A percentile compares a stretch with the other conserved stretches of the same genome.
Evolutionary conservation across 495 filamentous ascomycete genomes (phyloP).

Genomic region (Penicilliopsis zonata): DNA sequence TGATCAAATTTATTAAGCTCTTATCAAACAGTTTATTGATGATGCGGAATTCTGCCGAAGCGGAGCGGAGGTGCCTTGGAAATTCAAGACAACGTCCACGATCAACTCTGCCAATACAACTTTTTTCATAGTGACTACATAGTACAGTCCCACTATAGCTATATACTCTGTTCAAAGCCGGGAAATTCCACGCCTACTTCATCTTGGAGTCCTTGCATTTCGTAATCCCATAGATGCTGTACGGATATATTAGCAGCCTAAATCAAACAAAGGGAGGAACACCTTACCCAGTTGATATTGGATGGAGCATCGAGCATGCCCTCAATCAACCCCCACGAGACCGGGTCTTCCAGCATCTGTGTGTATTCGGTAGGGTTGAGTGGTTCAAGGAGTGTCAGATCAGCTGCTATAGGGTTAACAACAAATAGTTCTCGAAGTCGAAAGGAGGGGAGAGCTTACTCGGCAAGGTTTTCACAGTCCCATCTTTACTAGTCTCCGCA

Average conservation of each 20-base stretch:
- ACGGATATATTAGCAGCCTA: not conserved
- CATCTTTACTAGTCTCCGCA: slow-evolving; percentile 43
- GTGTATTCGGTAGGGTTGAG: not conserved
- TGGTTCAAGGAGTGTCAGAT: not conserved
- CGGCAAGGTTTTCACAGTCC: slow-evolving; percentile 8
- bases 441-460: slow-evolving; percentile 19
- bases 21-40: no score
- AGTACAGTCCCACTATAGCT: no score
- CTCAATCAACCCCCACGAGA: slow-evolving; percentile 34
- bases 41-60: no score
- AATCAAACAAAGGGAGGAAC: not conserved
- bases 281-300: slow-evolving; percentile 66
- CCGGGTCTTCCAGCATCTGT: not conserved
- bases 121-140: no score
- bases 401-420: not conserved
- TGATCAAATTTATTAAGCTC: no score
- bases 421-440: not conserved
- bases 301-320: slow-evolving; percentile 39
- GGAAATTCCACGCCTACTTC: no score
- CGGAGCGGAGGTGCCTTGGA: no score
- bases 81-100: no score
- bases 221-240: slow-evolving; percentile 14
- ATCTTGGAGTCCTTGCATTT: slow-evolving; percentile 7
- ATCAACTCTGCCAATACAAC: no score
- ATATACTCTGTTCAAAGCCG: no score